phyloP scores from a whole-genome alignment of 2,329 filamentous ascomycete species.

The Ceratocystis huliohia region DNA sequence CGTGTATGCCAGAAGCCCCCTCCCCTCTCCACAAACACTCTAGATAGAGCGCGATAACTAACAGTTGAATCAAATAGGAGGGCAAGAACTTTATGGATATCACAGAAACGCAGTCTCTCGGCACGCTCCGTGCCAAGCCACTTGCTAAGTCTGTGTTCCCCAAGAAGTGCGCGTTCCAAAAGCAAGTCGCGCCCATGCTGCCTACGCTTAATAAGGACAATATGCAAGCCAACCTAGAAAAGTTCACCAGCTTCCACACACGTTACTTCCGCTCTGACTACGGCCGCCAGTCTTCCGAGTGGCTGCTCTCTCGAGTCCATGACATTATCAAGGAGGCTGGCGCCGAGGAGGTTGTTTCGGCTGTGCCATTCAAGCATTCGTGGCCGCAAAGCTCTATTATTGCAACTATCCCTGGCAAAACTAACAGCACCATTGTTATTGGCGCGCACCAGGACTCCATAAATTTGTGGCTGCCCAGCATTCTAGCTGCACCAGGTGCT shows the following conservation, averaged over 20 bases:
- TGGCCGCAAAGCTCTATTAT: slow-evolving; percentile 91
- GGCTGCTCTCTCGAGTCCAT: slow-evolving; percentile 66
- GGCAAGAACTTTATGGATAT: slow-evolving; percentile 91
- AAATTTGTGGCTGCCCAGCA: slow-evolving; percentile 76
- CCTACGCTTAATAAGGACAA: slow-evolving; percentile 58
- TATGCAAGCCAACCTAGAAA: slow-evolving; percentile 67
- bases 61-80: slow-evolving; percentile 38
- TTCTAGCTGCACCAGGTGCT: slow-evolving; percentile 79
- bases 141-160: slow-evolving; percentile 46
- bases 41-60: no score
- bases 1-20: slow-evolving; percentile 43
- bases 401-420: slow-evolving; percentile 76
- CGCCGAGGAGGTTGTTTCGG: slow-evolving; percentile 53
- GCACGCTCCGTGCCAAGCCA: slow-evolving; percentile 25
- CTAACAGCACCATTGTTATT: slow-evolving; percentile 70
- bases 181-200: slow-evolving; percentile 54
- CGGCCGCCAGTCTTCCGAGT: slow-evolving; percentile 74
- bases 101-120: slow-evolving; percentile 56
- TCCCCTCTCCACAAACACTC: not conserved
- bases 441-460: slow-evolving; percentile 93
- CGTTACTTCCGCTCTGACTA: slow-evolving; percentile 69
- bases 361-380: slow-evolving; percentile 61
- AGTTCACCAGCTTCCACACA: slow-evolving; percentile 66
- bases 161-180: slow-evolving; percentile 48
- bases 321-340: slow-evolving; percentile 58